phyloP scores from a whole-genome alignment of 2,329 filamentous ascomycete genomes.

The Aureobasidium namibiae region DNA sequence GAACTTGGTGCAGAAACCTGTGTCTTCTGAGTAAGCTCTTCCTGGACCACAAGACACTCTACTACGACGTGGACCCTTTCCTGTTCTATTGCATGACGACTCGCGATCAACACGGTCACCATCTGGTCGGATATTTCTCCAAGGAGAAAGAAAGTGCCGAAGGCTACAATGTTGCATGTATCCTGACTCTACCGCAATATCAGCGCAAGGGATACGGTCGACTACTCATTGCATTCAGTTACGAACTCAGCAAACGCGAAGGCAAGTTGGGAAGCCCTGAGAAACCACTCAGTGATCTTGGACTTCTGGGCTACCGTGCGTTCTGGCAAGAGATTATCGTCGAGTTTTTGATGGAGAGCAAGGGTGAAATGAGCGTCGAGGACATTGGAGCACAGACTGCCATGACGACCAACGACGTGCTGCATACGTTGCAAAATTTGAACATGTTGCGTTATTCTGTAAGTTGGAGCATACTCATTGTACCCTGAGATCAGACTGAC shows the following conservation, averaged over 20 bases:
- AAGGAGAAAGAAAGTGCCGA: slow-evolving; percentile 98
- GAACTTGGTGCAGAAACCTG: slow-evolving; percentile 93
- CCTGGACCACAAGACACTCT: slow-evolving; percentile 93
- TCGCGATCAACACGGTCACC: slow-evolving; percentile 79
- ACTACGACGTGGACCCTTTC: slow-evolving; percentile 99
- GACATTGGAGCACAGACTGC: slow-evolving; percentile 69
- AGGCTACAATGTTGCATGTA: slow-evolving; percentile 96
- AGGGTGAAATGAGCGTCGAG: slow-evolving; percentile 74
- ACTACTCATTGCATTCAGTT: slow-evolving; percentile 92
- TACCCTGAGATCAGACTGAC: not conserved
- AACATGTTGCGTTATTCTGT: slow-evolving; percentile 90
- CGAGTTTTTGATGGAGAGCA: slow-evolving; percentile 63
- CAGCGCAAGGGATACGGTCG: slow-evolving; percentile 91
- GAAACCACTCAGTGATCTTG: slow-evolving; percentile 90
- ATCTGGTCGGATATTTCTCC: slow-evolving; percentile 98
- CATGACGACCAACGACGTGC: slow-evolving; percentile 96
- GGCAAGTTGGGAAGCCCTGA: slow-evolving; percentile 92
- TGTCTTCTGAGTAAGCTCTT: slow-evolving; percentile 95
- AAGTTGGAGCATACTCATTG: slow-evolving; percentile 21
- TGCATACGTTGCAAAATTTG: slow-evolving; percentile 86
- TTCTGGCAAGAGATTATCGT: slow-evolving; percentile 97
- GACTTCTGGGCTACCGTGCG: slow-evolving; percentile 85
- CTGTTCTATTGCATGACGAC: slow-evolving; percentile 97
- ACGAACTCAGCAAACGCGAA: slow-evolving; percentile 92
- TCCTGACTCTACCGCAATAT: slow-evolving; percentile 90